phyloP scores from a whole-genome alignment of 306 rosid species.

The Cyamopsis tetragonoloba region DNA sequence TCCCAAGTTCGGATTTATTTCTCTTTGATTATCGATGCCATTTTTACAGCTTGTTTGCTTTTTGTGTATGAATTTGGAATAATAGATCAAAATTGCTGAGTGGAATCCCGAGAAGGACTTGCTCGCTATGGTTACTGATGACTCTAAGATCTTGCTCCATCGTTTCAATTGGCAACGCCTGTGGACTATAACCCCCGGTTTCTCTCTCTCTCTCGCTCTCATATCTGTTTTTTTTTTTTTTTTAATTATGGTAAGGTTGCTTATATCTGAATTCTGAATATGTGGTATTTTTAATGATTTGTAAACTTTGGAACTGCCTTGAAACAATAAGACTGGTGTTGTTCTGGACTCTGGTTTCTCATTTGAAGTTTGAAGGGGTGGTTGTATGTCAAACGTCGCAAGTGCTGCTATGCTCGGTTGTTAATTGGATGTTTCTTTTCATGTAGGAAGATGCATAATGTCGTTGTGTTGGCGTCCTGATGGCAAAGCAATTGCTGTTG shows the following conservation, averaged over 20 bases:
- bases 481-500: slow-evolving; percentile 85
- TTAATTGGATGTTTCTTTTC: slow-evolving; percentile 1
- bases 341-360: not conserved
- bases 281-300: not conserved
- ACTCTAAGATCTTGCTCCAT: slow-evolving; percentile 86
- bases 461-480: slow-evolving; percentile 94
- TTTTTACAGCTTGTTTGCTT: not conserved
- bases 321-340: not conserved
- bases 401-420: not conserved
- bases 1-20: not conserved
- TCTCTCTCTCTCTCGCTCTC: not conserved
- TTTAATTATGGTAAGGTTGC: not conserved
- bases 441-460: slow-evolving; percentile 56
- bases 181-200: slow-evolving; percentile 91
- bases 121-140: slow-evolving; percentile 93
- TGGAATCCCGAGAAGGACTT: slow-evolving; percentile 99
- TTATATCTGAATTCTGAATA: not conserved
- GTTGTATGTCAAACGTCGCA: not conserved
- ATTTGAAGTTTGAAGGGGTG: not conserved
- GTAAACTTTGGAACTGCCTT: not conserved
- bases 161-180: slow-evolving; percentile 98
- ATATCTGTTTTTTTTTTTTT: not conserved
- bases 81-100: slow-evolving; percentile 73
- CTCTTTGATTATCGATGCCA: not conserved
- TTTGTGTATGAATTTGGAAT: slow-evolving; percentile 17